Evolutionary conservation across 2,329 filamentous ascomycete species (phyloP).

Genomic region (Harringtonia lauricola): DNA sequence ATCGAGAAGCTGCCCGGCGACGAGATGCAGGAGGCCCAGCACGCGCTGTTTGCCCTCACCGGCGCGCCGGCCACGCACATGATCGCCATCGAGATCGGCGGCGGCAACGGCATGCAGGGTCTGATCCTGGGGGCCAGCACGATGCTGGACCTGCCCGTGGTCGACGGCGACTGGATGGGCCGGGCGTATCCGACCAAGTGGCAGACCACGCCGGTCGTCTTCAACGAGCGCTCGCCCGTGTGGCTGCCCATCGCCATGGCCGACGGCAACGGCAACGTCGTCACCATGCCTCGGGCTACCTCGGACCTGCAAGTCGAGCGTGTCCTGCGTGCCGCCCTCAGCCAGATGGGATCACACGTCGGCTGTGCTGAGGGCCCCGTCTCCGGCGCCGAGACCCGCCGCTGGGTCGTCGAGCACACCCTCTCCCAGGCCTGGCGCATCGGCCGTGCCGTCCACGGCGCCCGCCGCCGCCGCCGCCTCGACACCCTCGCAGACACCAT

Average conservation of each 20-base stretch:
- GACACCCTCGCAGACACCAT: constrained; percentile 46
- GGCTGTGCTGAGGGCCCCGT: constrained; percentile 37
- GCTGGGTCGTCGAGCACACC: constrained; percentile 40
- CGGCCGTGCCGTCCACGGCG: constrained; percentile 44
- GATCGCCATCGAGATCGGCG: constrained; percentile 56
- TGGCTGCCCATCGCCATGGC: constrained; percentile 35
- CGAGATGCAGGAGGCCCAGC: constrained; percentile 40
- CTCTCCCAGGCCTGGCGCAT: constrained; percentile 47
- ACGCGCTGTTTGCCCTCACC: constrained; percentile 41
- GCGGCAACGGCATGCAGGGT: constrained; percentile 50
- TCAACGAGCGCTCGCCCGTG: constrained; percentile 33
- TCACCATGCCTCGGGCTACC: constrained; percentile 34
- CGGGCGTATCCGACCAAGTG: constrained; percentile 42
- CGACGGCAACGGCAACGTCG: constrained; percentile 40
- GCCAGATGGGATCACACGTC: constrained; percentile 43
- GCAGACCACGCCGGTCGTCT: constrained; percentile 30
- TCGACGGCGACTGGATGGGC: constrained; percentile 48
- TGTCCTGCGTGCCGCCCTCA: constrained; percentile 38
- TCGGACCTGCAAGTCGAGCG: constrained; percentile 37
- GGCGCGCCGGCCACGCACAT: constrained; percentile 31
- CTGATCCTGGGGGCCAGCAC: constrained; percentile 43
- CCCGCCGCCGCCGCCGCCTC: constrained; percentile 35
- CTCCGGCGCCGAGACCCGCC: constrained; percentile 34
- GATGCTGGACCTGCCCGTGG: constrained; percentile 37
- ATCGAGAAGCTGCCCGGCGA: constrained; percentile 49